Evolutionary conservation across 2,329 filamentous ascomycete genomes (phyloP).

Genomic region (Aureobasidium sp.): DNA sequence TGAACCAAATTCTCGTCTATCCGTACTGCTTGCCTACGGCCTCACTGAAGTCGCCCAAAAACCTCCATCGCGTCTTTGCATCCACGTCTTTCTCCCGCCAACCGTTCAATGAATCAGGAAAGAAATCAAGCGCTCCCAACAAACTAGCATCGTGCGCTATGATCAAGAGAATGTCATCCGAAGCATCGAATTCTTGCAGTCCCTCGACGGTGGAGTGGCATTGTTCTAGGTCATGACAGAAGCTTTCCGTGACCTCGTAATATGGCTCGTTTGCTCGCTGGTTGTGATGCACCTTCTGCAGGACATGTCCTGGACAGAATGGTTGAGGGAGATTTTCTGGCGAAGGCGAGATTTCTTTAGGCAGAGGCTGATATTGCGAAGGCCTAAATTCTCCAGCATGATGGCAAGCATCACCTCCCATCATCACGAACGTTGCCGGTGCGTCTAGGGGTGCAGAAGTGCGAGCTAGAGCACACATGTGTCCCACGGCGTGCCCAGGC

Average conservation of each 20-base stretch:
- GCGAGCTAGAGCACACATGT: conserved; percentile 45
- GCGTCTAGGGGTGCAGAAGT: conserved; percentile 24
- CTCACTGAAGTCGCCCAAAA: conserved; percentile 44
- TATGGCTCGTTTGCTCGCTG: conserved; percentile 29
- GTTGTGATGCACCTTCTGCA: conserved; percentile 35
- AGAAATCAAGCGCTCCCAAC: conserved; percentile 41
- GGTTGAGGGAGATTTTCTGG: conserved; percentile 19
- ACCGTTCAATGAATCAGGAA: conserved; percentile 42
- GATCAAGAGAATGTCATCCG: conserved; percentile 39
- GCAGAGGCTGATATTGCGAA: conserved; percentile 36
- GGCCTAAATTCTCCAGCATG: conserved; percentile 43
- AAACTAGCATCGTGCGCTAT: conserved; percentile 44
- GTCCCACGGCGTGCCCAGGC: conserved; percentile 47
- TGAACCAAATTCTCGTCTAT: neutral
- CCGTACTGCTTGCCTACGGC: conserved; percentile 29
- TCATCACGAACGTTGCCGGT: conserved; percentile 41
- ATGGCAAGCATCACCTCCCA: conserved; percentile 45
- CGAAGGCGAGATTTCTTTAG: conserved; percentile 31
- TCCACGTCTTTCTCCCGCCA: conserved; percentile 43
- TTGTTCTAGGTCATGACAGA: conserved; percentile 29
- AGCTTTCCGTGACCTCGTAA: conserved; percentile 29
- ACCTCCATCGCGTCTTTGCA: conserved; percentile 43
- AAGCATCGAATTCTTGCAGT: conserved; percentile 41
- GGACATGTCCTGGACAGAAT: conserved; percentile 37
- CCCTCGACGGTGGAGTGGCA: conserved; percentile 39